A percentile compares a stretch with the other conserved stretches of the same genome.
These are phyloP conservation scores for Suhomyces xylopsoci DNA, from an alignment of 805 yeast species.

Conservation along the genomic window DNA sequence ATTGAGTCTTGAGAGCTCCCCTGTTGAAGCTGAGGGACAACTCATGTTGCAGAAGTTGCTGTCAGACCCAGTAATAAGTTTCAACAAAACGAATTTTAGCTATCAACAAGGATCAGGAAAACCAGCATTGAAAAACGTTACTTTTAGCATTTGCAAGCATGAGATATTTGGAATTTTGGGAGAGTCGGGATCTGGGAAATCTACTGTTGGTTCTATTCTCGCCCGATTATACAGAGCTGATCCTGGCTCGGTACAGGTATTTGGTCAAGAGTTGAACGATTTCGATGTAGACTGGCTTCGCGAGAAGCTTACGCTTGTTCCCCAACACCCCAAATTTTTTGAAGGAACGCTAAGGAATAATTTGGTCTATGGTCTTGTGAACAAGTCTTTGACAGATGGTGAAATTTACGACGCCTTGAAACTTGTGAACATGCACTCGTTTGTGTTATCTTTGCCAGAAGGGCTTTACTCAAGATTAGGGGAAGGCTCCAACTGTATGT, in stretches of 20 bases:
- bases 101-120: constrained; percentile 38
- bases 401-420: constrained; percentile 40
- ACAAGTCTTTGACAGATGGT: constrained; percentile 14
- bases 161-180: constrained; percentile 73
- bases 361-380: constrained; percentile 53
- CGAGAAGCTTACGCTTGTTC: constrained; percentile 59
- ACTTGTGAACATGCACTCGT: constrained; percentile 50
- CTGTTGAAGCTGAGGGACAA: constrained; percentile 37
- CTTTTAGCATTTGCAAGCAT: constrained; percentile 41
- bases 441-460: constrained; percentile 51
- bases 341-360: constrained; percentile 74
- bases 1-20: constrained; percentile 29
- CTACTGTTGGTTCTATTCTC: constrained; percentile 63
- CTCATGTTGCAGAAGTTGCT: constrained; percentile 20
- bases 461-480: constrained; percentile 62
- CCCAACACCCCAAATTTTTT: constrained; percentile 70
- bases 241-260: constrained; percentile 41
- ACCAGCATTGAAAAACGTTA: constrained; percentile 39
- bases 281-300: constrained; percentile 52
- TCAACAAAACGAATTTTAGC: constrained; percentile 47
- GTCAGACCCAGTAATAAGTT: constrained; percentile 26
- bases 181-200: constrained; percentile 88
- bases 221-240: constrained; percentile 48
- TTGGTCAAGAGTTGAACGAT: constrained; percentile 44
- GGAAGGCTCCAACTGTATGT: constrained; percentile 36